Percentiles rank a stretch among this genome's conserved stretches.
phyloP scores from a whole-genome alignment of 345 rosid species.

The Zanthoxylum bungeanum region DNA sequence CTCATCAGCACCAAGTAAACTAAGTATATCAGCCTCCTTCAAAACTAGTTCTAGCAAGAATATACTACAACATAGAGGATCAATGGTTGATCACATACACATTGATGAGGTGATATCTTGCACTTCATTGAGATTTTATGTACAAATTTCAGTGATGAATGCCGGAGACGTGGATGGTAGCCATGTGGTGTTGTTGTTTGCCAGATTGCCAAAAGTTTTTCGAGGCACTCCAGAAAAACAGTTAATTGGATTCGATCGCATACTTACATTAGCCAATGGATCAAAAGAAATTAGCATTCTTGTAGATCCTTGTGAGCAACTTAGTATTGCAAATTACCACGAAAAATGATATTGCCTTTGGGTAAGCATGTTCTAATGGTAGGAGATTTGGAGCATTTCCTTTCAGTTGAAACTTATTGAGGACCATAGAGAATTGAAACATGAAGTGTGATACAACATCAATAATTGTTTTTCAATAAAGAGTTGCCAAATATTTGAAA shows the following conservation, averaged over 20 bases:
- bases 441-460: no score
- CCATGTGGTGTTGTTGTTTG: slow-evolving; percentile 68
- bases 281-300: slow-evolving; percentile 44
- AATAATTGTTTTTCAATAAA: background rate
- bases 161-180: slow-evolving; percentile 67
- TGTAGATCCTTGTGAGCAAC: slow-evolving; percentile 72
- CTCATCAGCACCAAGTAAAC: slow-evolving; percentile 50
- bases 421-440: background rate
- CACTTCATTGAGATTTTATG: slow-evolving; percentile 44
- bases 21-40: slow-evolving; percentile 36
- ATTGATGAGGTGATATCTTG: slow-evolving; percentile 46
- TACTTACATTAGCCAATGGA: slow-evolving; percentile 41
- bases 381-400: slow-evolving; percentile 56
- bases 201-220: slow-evolving; percentile 42
- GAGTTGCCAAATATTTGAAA: background rate
- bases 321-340: slow-evolving; percentile 49
- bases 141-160: slow-evolving; percentile 46
- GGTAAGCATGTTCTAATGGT: slow-evolving; percentile 57
- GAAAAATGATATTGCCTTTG: slow-evolving; percentile 52
- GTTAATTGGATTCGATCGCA: slow-evolving; percentile 72
- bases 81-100: slow-evolving; percentile 26
- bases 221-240: slow-evolving; percentile 60
- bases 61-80: slow-evolving; percentile 31
- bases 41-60: slow-evolving; percentile 30
- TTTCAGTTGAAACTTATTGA: slow-evolving; percentile 42